Conservation (phyloP, 1,139 yeast species). For the Hansenula sp. region DNA sequence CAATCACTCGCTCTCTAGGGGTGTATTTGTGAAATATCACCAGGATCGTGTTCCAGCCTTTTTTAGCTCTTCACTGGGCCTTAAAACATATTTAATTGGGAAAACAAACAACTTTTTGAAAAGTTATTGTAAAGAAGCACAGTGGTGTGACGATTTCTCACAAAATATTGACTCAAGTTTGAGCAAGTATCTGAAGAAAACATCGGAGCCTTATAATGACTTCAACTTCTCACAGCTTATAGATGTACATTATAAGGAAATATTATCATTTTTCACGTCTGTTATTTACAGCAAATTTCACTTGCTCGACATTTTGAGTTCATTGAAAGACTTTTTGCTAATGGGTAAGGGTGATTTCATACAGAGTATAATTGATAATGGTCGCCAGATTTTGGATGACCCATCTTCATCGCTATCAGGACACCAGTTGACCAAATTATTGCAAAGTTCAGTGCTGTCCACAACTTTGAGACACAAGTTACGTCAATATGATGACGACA, state of each 20-base stretch:
- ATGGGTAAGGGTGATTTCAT: conserved; percentile 79
- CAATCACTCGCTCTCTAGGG: neutral
- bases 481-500: conserved; percentile 27
- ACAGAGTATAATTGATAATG: conserved; percentile 56
- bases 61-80: conserved; percentile 43
- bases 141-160: conserved; percentile 49
- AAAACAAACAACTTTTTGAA: conserved; percentile 69
- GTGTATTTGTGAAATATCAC: conserved; percentile 14
- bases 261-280: conserved; percentile 48
- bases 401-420: conserved; percentile 64
- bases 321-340: conserved; percentile 63
- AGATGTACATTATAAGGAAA: conserved; percentile 51
- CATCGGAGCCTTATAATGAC: conserved; percentile 22
- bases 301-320: conserved; percentile 52
- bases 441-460: conserved; percentile 62
- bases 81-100: conserved; percentile 70
- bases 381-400: conserved; percentile 50
- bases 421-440: conserved; percentile 59
- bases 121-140: conserved; percentile 56
- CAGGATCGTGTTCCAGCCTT: conserved; percentile 55
- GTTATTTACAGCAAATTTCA: conserved; percentile 47
- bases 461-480: conserved; percentile 51
- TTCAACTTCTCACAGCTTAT: conserved; percentile 41
- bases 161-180: conserved; percentile 21
- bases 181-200: conserved; percentile 11